Evolutionary conservation across 352 stramenopile species (phyloP).

Genomic region (Peronospora destructor): DNA sequence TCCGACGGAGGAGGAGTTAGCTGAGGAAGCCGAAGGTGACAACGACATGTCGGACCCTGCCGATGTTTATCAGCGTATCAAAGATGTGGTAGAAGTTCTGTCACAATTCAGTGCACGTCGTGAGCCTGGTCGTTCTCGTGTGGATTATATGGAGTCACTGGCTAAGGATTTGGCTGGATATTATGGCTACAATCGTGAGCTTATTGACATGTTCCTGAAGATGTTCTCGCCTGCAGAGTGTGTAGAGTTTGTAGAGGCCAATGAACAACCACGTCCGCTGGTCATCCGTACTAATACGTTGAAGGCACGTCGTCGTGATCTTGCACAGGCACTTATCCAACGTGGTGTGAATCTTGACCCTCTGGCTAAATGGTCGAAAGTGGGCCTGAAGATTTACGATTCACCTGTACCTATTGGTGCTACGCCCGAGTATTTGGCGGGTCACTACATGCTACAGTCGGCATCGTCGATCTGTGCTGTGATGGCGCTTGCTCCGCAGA

Average conservation of each 20-base stretch:
- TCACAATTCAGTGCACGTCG: conserved; percentile 92
- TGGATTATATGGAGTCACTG: conserved; percentile 93
- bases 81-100: conserved; percentile 91
- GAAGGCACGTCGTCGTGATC: conserved; percentile 96
- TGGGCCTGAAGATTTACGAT: conserved; percentile 98
- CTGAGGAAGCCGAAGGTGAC: conserved; percentile 41
- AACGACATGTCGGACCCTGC: conserved; percentile 59
- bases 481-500: conserved; percentile 94
- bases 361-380: conserved; percentile 98
- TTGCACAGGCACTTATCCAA: conserved; percentile 97
- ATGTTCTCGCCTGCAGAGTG: conserved; percentile 97
- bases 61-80: conserved; percentile 90
- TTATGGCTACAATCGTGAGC: conserved; percentile 97
- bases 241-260: conserved; percentile 98
- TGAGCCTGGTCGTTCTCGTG: conserved; percentile 87
- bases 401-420: conserved; percentile 97
- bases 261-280: conserved; percentile 94
- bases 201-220: conserved; percentile 95
- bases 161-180: conserved; percentile 93
- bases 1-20: conserved; percentile 71
- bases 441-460: conserved; percentile 99
- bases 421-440: conserved; percentile 99
- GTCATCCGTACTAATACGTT: conserved; percentile 99
- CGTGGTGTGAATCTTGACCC: conserved; percentile 97
- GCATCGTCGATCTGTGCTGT: conserved; percentile 98